Conservation (phyloP, 2,329 filamentous ascomycete species). For the Bipolaris sorokiniana region DNA sequence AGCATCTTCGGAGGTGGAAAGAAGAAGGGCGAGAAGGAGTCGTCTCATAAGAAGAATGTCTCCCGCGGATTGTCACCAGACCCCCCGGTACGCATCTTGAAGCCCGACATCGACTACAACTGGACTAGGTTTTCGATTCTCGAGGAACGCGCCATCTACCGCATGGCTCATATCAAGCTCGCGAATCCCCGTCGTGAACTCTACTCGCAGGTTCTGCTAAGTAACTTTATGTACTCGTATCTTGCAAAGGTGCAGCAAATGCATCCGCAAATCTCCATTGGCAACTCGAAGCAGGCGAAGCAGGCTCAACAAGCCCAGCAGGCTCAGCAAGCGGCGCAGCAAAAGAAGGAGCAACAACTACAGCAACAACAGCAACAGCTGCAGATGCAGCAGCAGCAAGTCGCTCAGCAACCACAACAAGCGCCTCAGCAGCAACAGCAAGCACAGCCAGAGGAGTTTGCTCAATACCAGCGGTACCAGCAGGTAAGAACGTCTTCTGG, state of each 20-base stretch:
- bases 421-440: conserved; percentile 46
- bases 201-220: conserved; percentile 92
- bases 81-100: conserved; percentile 69
- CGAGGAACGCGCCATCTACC: conserved; percentile 95
- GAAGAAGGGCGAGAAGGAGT: conserved; percentile 82
- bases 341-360: conserved; percentile 56
- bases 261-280: conserved; percentile 93
- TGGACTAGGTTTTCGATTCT: conserved; percentile 95
- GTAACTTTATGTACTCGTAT: conserved; percentile 99
- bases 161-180: conserved; percentile 98
- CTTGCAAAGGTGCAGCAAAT: conserved; percentile 98
- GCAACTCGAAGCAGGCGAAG: conserved; percentile 77
- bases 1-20: conserved; percentile 90
- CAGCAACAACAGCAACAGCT: conserved; percentile 26
- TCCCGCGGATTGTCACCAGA: conserved; percentile 80
- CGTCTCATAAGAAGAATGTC: conserved; percentile 73
- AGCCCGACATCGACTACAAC: conserved; percentile 90
- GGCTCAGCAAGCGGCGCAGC: conserved; percentile 50
- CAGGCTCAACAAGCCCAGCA: conserved; percentile 64
- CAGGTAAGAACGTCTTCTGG: conserved; percentile 27
- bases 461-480: conserved; percentile 50
- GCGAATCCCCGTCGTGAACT: conserved; percentile 93
- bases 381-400: conserved; percentile 34
- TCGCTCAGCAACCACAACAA: conserved; percentile 44
- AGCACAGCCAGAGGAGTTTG: conserved; percentile 48